These are phyloP conservation scores for Backusella macrospora DNA, from an alignment of 192 early-diverging fungal genomes.

Conservation along the genomic window DNA sequence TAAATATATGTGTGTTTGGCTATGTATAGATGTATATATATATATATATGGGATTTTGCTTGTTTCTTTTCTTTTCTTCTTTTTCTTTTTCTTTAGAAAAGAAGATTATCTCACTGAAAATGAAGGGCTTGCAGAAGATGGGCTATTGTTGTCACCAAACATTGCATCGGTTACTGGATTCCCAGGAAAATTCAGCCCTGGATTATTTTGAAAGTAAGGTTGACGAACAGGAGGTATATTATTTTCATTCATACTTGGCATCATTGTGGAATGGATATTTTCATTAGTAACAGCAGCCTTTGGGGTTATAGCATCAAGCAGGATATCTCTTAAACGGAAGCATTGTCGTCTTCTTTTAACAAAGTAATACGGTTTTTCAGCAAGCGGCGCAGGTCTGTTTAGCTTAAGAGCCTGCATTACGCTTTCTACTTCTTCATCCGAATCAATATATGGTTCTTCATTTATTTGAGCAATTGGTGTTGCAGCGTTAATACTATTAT, in stretches of 20 bases:
- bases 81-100: not conserved
- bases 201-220: not conserved
- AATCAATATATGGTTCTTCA: constrained; percentile 58
- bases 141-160: not conserved
- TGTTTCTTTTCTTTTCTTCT: not conserved
- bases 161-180: not conserved
- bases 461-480: constrained; percentile 4
- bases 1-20: not conserved
- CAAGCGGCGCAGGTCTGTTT: constrained; percentile 68
- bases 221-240: constrained; percentile 3
- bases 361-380: constrained; percentile 47
- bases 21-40: constrained; percentile 14
- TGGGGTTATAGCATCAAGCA: constrained; percentile 64
- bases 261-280: not conserved
- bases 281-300: constrained; percentile 16
- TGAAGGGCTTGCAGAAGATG: constrained; percentile 6
- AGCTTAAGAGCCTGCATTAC: constrained; percentile 66
- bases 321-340: constrained; percentile 62
- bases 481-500: constrained; percentile 3
- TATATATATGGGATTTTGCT: not conserved
- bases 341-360: constrained; percentile 63
- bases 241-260: not conserved
- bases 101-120: not conserved
- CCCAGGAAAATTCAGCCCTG: not conserved
- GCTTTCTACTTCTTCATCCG: constrained; percentile 74